Evolutionary conservation across 495 filamentous ascomycete genomes (phyloP).

Genomic region (Lasiosphaeria ovina): DNA sequence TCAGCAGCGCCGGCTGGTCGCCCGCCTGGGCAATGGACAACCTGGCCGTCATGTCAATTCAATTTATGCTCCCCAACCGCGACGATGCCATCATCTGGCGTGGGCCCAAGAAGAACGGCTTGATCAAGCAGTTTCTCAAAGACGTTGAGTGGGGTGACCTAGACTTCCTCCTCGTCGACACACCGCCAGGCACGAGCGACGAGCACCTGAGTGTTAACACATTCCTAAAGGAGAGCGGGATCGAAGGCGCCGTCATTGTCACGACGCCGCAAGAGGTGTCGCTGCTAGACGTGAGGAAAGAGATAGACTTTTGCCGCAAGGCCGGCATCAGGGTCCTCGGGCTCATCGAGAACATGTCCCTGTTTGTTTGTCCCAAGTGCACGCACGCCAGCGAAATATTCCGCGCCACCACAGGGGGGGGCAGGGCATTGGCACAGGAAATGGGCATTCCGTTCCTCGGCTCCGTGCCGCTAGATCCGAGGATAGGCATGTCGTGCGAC

Average conservation of each 20-base stretch:
- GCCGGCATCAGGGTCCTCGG: slow-evolving; percentile 86
- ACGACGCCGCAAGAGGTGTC: slow-evolving; percentile 96
- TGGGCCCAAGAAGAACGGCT: slow-evolving; percentile 94
- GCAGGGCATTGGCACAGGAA: slow-evolving; percentile 72
- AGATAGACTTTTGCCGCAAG: slow-evolving; percentile 95
- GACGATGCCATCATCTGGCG: slow-evolving; percentile 97
- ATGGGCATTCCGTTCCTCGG: slow-evolving; percentile 86
- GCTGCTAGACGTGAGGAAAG: slow-evolving; percentile 88
- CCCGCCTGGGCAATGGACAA: slow-evolving; percentile 94
- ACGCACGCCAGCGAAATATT: slow-evolving; percentile 81
- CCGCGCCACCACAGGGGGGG: slow-evolving; percentile 87
- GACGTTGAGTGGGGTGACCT: slow-evolving; percentile 97
- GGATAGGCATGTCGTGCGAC: slow-evolving; percentile 94
- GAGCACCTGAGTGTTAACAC: slow-evolving; percentile 92
- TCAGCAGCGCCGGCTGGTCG: slow-evolving; percentile 76
- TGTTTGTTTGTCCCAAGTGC: slow-evolving; percentile 92
- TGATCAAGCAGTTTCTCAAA: slow-evolving; percentile 96
- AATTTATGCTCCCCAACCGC: slow-evolving; percentile 91
- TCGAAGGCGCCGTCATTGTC: slow-evolving; percentile 89
- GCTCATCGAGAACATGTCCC: slow-evolving; percentile 95
- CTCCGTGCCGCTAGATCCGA: slow-evolving; percentile 86
- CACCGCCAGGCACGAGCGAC: slow-evolving; percentile 90
- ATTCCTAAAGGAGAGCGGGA: slow-evolving; percentile 79
- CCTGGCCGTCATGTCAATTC: slow-evolving; percentile 89
- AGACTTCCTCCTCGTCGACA: slow-evolving; percentile 91